Base-by-base conservation (phyloP, 352 stramenopile genomes). In the Phytophthora palmivora region DNA sequence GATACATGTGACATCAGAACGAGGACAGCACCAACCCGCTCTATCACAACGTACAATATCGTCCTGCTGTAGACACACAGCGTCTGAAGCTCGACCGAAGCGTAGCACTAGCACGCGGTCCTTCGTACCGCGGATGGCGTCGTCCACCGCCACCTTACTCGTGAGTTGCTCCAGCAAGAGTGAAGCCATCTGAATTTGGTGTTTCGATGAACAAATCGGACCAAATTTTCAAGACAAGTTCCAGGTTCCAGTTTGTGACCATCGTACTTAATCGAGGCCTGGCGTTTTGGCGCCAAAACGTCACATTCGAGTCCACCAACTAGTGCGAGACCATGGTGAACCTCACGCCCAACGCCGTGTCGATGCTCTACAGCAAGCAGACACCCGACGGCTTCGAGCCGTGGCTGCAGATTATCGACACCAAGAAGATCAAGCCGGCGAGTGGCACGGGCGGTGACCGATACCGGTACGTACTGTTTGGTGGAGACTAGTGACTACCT, bases 321-420 rank as follows among this genome's bases (percentile, higher is more conserved):
- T 22, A 44, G 18, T 37, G n/a, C n/a, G n/a, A n/a, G 24, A 78
- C 16, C 43, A 95, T 95, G 87, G 84, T 88, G 43, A 92, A 89
- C 72, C 77, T 95, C 54, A 94, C 87, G 67, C 65, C 76, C 62
- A 94, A 94, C 60, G 87, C 87, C 19, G 82, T 95, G 44, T 75
- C 77, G 34, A 90, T 91, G 87, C 84, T 95, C n/a, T 91, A 91
- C 73, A 89, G 84, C 72, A 89, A 91, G 44, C 75, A 93, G 67
- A 72, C 77, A 56, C 85, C 87, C 36, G 83, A 95, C 42, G 87
- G 87, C 64, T 95, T 94, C 45, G 84, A 95, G 71, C 87, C 87
- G 10, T 93, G 83, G 87, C 74, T 95, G 42, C 87, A 95, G 74
- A 72, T 95, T 44, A 95, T 95, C 48, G 85, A 95, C 67, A 91